Conservation (phyloP, 495 filamentous ascomycete genomes). For the Aspergillus funiculosus region DNA sequence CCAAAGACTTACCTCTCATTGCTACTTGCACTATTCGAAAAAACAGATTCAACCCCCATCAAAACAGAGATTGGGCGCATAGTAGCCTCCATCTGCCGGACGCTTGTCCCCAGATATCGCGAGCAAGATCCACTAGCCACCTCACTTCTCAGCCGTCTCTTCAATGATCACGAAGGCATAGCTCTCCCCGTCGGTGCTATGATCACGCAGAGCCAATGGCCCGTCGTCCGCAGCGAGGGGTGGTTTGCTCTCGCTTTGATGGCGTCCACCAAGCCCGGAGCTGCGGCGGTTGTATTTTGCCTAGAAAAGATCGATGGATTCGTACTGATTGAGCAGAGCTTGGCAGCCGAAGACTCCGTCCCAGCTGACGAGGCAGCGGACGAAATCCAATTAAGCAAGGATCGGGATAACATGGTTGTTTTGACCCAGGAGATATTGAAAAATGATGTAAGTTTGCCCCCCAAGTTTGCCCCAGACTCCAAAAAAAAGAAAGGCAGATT, state of each 20-base stretch:
- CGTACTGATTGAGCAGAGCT: constrained; percentile 41
- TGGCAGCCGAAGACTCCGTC: constrained; percentile 33
- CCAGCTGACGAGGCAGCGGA: constrained; percentile 19
- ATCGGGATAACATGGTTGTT: constrained; percentile 61
- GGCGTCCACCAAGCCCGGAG: constrained; percentile 47
- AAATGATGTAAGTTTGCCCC: constrained; percentile 37
- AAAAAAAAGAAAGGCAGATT: no score
- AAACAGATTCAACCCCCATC: constrained; percentile 56
- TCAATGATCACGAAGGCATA: constrained; percentile 46
- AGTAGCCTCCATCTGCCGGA: constrained; percentile 58
- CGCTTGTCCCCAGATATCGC: constrained; percentile 38
- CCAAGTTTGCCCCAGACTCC: neutral
- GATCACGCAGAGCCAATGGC: constrained; percentile 62
- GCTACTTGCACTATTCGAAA: constrained; percentile 53
- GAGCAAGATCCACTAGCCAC: constrained; percentile 24
- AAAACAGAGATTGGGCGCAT: constrained; percentile 70
- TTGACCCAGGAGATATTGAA: constrained; percentile 54
- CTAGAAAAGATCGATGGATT: constrained; percentile 46
- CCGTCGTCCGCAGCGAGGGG: constrained; percentile 63
- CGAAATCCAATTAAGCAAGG: constrained; percentile 34
- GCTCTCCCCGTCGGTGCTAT: constrained; percentile 54
- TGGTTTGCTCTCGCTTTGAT: constrained; percentile 73
- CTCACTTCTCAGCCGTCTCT: constrained; percentile 43
- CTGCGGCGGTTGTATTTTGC: constrained; percentile 42
- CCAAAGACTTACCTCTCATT: constrained; percentile 53